Evolutionary conservation across 2,329 filamentous ascomycete genomes (phyloP).

Genomic region (Claviceps capensis): DNA sequence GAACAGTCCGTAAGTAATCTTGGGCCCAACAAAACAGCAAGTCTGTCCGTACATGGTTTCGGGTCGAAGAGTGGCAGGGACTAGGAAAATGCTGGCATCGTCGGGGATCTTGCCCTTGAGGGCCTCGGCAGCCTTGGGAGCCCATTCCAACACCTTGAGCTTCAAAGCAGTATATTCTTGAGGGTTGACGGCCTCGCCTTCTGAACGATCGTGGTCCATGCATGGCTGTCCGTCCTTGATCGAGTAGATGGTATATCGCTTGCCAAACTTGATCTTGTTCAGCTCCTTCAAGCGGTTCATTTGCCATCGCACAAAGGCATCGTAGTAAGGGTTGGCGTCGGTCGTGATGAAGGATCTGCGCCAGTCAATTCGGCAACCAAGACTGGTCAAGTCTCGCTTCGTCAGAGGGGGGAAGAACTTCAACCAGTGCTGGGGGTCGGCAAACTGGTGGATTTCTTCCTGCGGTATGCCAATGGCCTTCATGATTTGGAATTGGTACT

Average conservation of each 20-base stretch:
- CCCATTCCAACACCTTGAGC: slow-evolving; percentile 82
- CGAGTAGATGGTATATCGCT: slow-evolving; percentile 79
- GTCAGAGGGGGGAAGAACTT: slow-evolving; percentile 58
- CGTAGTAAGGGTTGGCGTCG: slow-evolving; percentile 92
- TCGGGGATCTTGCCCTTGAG: slow-evolving; percentile 68
- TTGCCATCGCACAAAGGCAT: slow-evolving; percentile 92
- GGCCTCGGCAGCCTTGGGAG: slow-evolving; percentile 55
- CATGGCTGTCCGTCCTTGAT: slow-evolving; percentile 32
- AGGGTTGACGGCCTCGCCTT: slow-evolving; percentile 43
- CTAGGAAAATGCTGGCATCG: slow-evolving; percentile 70
- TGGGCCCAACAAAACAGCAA: slow-evolving; percentile 87
- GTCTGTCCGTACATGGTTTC: slow-evolving; percentile 99
- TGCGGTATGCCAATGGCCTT: slow-evolving; percentile 73
- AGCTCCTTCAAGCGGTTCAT: slow-evolving; percentile 85
- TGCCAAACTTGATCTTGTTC: slow-evolving; percentile 86
- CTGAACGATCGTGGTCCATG: slow-evolving; percentile 34
- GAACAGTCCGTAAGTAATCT: slow-evolving; percentile 80
- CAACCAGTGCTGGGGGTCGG: slow-evolving; percentile 85
- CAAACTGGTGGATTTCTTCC: slow-evolving; percentile 85
- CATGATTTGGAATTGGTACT: slow-evolving; percentile 96
- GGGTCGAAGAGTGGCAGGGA: slow-evolving; percentile 81
- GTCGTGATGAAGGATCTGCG: slow-evolving; percentile 86
- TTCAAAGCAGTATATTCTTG: slow-evolving; percentile 93
- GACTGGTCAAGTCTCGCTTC: slow-evolving; percentile 63
- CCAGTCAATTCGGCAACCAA: slow-evolving; percentile 88